Base-by-base conservation (phyloP, 2,329 filamentous ascomycete species). In the Stagonosporopsis vannaccii region DNA sequence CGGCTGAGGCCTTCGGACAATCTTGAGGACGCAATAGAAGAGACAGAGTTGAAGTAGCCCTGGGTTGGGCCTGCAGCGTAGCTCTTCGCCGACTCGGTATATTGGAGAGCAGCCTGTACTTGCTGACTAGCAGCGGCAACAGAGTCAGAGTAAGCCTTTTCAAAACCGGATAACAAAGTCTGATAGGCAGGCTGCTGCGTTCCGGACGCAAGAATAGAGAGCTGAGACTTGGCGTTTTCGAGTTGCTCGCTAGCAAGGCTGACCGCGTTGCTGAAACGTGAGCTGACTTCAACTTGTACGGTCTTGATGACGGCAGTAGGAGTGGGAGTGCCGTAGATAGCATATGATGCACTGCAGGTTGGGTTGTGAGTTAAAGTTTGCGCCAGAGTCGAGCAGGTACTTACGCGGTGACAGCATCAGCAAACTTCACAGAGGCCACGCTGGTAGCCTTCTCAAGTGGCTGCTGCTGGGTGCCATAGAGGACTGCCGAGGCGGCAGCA, bases 151-250 rank as follows among this genome's bases (percentile, higher is more conserved):
- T 91, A 92, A 1, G 85, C 88, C 6, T 81, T 83, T 8, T 88
- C 87, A 9, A 90, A 84, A 0, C 89, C 90, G 8, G 87, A 84
- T 12, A 90, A 78, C 71, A 92, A 84, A 59, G 90, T 81, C 63
- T 90, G 81, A 59, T 92, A 87, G 4, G 85, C 82, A 7, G 90
- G 89, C 67, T 89, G 85, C 1, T 88, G 85, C 22, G 87, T 87
- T 28, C 89, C 89, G 25, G 85, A 86, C 35, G 91, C 82, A 66
- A 90, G 84, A 4, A 81, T 84, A 1, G 88, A 91, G 2, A 90
- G 80, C 23, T 85, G 81, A 1, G 88, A 88, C 66, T 87, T 85
- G 9, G 89, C 90, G 20, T 85, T 85, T 30, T 70, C 65, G 64
- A 90, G 91, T 50, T 89, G 87, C 36, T 85, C 81, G n/a, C 86